These are phyloP conservation scores for Tuber microsphaerosporum DNA, from an alignment of 495 filamentous ascomycete species.

Conservation along the genomic window DNA sequence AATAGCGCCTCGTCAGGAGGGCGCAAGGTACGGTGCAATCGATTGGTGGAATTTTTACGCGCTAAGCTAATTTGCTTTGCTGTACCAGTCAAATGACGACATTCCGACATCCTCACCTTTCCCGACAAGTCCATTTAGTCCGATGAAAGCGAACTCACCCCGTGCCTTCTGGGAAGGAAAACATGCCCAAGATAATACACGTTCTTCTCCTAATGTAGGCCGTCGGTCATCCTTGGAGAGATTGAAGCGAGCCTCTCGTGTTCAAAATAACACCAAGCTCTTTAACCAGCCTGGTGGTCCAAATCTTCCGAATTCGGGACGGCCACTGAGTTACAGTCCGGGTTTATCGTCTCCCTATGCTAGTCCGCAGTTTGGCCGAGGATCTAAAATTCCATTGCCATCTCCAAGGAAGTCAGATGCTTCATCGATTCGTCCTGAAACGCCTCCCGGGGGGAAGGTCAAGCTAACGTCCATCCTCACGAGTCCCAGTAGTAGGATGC, in stretches of 20 bases:
- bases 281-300: conserved; percentile 84
- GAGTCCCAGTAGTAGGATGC: conserved; percentile 68
- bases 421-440: conserved; percentile 23
- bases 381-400: conserved; percentile 36
- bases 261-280: conserved; percentile 95
- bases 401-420: conserved; percentile 22
- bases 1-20: conserved; percentile 65
- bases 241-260: conserved; percentile 82
- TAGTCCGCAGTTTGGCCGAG: conserved; percentile 54
- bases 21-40: background rate
- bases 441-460: conserved; percentile 47
- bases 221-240: conserved; percentile 87
- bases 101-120: conserved; percentile 36
- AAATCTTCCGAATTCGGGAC: conserved; percentile 63
- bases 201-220: conserved; percentile 55
- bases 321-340: conserved; percentile 54
- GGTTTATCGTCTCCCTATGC: conserved; percentile 25
- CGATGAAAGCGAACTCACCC: conserved; percentile 29
- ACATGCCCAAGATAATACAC: conserved; percentile 31
- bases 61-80: background rate
- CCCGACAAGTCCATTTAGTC: conserved; percentile 20
- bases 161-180: conserved; percentile 38
- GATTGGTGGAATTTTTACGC: background rate
- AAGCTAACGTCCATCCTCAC: conserved; percentile 49
- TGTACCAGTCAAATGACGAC: conserved; percentile 34